Base-by-base conservation (phyloP, 1,139 yeast species). In the Pneumocystis oryctolagi region DNA sequence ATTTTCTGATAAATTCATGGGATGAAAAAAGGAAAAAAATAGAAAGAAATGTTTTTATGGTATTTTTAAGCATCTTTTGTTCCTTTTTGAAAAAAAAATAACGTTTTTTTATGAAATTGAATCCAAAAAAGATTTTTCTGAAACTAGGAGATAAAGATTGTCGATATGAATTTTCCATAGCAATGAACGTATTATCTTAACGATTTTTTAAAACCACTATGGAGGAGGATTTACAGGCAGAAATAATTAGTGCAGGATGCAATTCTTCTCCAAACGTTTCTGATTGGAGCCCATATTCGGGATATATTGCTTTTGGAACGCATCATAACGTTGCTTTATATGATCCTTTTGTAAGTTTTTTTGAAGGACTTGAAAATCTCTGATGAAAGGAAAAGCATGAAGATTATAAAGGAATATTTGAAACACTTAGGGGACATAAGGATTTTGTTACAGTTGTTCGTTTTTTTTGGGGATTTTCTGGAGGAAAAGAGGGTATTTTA, bases 401-500 rank as follows among this genome's bases (percentile, higher is more conserved):
- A 14, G 4, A 58, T 14, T 37, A 3, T 9, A 25, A 25, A 2
- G 68, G 68, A 37, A 67, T 72, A n/a, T 62, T 62, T 9, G 62
- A 63, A 12, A 66, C 73, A 9, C 62, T 73, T 58, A 71, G 70
- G 62, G 76, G 75, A 14, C 76, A 74, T 64, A 61, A 61, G 1
- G 69, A 67, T 35, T 63, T 66, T 8, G 75, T 74, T 35, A 73
- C 74, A 1, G 73, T 72, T 3, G 73, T 74, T 35, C 68, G 69
- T 55, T 74, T 70, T 64, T 57, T 71, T 30, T 72, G 71, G 5
- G 72, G 80, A 0, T 25, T 47, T 47, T 47, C 3, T 47, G 30
- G 5, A 3, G 31, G n/a, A 5, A 25, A 57, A 20, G 74, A 77
- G 0, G 73, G 70, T 55, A 72, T 89, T 66, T 75, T 87, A 0